phyloP scores from a whole-genome alignment of 257 asterid species.

The Solanum chmielewskii region DNA sequence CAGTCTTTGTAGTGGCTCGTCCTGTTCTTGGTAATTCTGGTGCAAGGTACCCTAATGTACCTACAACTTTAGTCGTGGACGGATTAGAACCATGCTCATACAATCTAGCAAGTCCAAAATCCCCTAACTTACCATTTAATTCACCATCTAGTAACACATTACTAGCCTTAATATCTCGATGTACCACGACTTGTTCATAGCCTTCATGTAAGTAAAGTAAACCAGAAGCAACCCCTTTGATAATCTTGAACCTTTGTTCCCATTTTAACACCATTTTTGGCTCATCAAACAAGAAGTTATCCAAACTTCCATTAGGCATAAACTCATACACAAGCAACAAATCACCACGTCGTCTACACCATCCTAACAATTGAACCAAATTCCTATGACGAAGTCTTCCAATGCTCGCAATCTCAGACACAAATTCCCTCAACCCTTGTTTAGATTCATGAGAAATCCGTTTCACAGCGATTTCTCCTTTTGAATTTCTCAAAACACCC shows the following conservation, averaged over 20 bases:
- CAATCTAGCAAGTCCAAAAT: constrained; percentile 12
- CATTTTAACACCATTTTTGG: constrained; percentile 9
- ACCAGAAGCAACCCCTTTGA: constrained; percentile 1
- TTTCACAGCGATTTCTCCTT: constrained; percentile 25
- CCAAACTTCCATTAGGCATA: constrained; percentile 42
- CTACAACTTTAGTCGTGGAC: constrained; percentile 1
- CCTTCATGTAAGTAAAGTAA: constrained; percentile 9
- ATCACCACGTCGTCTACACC: constrained; percentile 29
- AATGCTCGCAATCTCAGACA: constrained; percentile 35
- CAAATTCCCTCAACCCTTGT: constrained; percentile 26
- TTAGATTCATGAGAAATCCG: constrained; percentile 21
- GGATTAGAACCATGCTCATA: constrained; percentile 4
- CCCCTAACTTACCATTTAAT: background rate
- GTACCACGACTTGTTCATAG: constrained; percentile 6
- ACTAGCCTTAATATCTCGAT: constrained; percentile 7
- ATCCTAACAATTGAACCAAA: constrained; percentile 36
- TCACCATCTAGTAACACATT: constrained; percentile 6
- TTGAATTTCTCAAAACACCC: constrained; percentile 22
- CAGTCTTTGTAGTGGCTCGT: background rate
- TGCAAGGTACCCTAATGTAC: constrained; percentile 10
- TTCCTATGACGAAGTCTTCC: constrained; percentile 42
- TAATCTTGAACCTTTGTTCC: constrained; percentile 16
- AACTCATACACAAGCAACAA: constrained; percentile 37
- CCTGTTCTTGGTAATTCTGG: constrained; percentile 3
- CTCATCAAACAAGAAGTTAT: constrained; percentile 18